A percentile compares a stretch with the other conserved stretches of the same genome.
Evolutionary conservation across 306 rosid species (phyloP).

Genomic region (Trifolium subterraneum): DNA sequence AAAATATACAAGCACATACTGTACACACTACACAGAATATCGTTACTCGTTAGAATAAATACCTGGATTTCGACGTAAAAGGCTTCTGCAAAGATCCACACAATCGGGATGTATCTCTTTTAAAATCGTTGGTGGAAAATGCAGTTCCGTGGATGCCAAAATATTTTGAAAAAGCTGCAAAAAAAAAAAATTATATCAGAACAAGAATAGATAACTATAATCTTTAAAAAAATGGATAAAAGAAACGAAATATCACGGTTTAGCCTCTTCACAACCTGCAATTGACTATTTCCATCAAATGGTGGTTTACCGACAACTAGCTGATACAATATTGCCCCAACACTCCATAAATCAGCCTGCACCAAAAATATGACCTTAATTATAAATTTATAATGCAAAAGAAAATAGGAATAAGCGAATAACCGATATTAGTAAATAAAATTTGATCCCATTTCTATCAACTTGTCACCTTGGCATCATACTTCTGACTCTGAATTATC

Average conservation of each 20-base stretch:
- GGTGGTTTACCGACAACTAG: conserved; percentile 92
- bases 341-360: conserved; percentile 99
- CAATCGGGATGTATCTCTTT: conserved; percentile 73
- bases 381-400: conserved; percentile 7
- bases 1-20: conserved; percentile 29
- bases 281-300: conserved; percentile 75
- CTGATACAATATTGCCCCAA: conserved; percentile 93
- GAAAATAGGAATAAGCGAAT: conserved; percentile 19
- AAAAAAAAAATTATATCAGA: conserved; percentile 25
- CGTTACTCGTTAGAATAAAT: conserved; percentile 42
- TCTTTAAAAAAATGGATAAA: neutral
- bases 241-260: neutral
- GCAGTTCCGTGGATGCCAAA: conserved; percentile 68
- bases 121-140: conserved; percentile 74
- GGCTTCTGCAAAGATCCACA: conserved; percentile 91
- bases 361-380: conserved; percentile 29
- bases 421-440: conserved; percentile 16
- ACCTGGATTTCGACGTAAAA: conserved; percentile 90
- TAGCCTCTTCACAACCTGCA: conserved; percentile 65
- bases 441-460: conserved; percentile 30
- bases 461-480: conserved; percentile 84
- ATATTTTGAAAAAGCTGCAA: conserved; percentile 91
- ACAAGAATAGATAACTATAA: neutral
- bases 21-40: conserved; percentile 12
- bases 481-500: conserved; percentile 70